A percentile compares a stretch with the other conserved stretches of the same genome.
Conservation (phyloP, 2,329 filamentous ascomycete genomes). For the Venturia nashicola region DNA sequence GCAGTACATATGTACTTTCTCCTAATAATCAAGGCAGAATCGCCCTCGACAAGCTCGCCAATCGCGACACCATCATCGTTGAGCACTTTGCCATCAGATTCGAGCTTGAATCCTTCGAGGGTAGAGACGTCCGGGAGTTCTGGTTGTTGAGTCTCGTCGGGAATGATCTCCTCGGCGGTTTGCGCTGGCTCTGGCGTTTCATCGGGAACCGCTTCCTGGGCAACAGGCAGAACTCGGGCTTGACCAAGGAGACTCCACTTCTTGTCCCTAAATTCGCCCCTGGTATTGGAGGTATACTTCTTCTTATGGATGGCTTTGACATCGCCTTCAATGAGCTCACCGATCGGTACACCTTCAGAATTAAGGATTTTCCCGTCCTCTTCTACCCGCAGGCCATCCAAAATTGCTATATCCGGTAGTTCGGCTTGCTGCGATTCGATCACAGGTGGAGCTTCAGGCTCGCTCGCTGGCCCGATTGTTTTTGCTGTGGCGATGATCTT, state of each 20-base stretch:
- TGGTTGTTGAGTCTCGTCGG: background rate
- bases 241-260: conserved; percentile 39
- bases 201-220: conserved; percentile 32
- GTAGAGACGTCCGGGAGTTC: conserved; percentile 32
- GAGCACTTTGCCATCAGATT: conserved; percentile 43
- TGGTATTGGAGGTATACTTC: conserved; percentile 29
- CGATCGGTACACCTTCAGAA: conserved; percentile 37
- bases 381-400: conserved; percentile 42
- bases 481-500: conserved; percentile 52
- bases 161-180: conserved; percentile 25
- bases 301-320: conserved; percentile 39
- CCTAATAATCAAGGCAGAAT: conserved; percentile 29
- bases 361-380: conserved; percentile 43
- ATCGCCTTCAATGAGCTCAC: conserved; percentile 36
- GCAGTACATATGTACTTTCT: conserved; percentile 1
- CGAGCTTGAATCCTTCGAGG: conserved; percentile 42
- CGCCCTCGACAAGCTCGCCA: conserved; percentile 42
- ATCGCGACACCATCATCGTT: conserved; percentile 41
- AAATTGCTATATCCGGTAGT: conserved; percentile 31
- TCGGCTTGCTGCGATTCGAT: conserved; percentile 16
- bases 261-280: conserved; percentile 23
- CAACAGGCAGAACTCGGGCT: conserved; percentile 38
- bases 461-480: conserved; percentile 62
- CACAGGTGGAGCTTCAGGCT: conserved; percentile 14
- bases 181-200: conserved; percentile 32